Evolutionary conservation across 768 basidiomycete species (phyloP).

Genomic region (Panaeolus cyanescens): DNA sequence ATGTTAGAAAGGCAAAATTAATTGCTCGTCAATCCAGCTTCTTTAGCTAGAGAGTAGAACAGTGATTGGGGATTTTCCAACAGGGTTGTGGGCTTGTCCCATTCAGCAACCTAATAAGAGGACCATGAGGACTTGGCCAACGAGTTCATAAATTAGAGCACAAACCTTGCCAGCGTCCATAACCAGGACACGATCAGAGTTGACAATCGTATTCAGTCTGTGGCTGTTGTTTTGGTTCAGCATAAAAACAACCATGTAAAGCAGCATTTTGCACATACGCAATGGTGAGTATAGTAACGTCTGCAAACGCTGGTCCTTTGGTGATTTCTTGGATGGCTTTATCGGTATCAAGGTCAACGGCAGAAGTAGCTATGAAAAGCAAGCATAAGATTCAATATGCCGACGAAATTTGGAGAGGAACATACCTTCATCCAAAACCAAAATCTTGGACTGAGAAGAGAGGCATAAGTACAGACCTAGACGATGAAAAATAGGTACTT

Average conservation of each 20-base stretch:
- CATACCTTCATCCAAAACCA: constrained; percentile 91
- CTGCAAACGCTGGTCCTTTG: constrained; percentile 71
- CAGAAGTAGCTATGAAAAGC: constrained; percentile 67
- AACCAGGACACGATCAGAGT: constrained; percentile 81
- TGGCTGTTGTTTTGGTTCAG: constrained; percentile 44
- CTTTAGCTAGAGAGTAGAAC: constrained; percentile 65
- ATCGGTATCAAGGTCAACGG: constrained; percentile 91
- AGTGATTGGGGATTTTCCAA: constrained; percentile 56
- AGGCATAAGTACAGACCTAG: background rate
- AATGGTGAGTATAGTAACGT: constrained; percentile 85
- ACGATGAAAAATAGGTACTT: constrained; percentile 9
- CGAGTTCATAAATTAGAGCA: background rate
- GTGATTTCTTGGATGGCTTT: constrained; percentile 88
- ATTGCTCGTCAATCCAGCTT: constrained; percentile 51
- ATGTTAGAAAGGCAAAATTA: background rate
- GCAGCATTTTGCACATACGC: constrained; percentile 51
- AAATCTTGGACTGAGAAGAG: constrained; percentile 65
- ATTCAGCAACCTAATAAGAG: constrained; percentile 63
- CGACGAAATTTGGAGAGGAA: background rate
- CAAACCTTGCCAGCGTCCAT: constrained; percentile 75
- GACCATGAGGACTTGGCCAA: background rate
- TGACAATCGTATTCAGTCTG: constrained; percentile 81
- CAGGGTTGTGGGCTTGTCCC: constrained; percentile 68
- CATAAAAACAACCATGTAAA: background rate
- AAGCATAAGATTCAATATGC: constrained; percentile 8